phyloP scores from a whole-genome alignment of 2,329 filamentous ascomycete species.

The Xylariomycetidae sp. region DNA sequence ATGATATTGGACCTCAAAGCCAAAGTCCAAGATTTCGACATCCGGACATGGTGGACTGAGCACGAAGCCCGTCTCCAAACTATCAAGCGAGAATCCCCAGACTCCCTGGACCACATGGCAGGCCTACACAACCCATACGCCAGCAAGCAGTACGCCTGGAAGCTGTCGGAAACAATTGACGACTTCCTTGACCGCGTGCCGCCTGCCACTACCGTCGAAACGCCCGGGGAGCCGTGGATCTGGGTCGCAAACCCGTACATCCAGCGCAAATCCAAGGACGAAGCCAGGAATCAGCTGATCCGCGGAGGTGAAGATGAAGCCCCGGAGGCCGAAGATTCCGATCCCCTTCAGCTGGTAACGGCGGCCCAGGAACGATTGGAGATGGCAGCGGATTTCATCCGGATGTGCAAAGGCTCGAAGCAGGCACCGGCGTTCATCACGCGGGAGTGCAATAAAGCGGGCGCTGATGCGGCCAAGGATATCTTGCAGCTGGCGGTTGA shows the following conservation, averaged over 20 bases:
- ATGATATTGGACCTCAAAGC: constrained; percentile 40
- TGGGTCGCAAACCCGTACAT: constrained; percentile 62
- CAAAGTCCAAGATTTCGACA: constrained; percentile 46
- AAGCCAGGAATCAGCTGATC: constrained; percentile 30
- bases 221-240: constrained; percentile 57
- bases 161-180: constrained; percentile 55
- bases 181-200: constrained; percentile 64
- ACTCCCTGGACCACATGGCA: too few species aligned
- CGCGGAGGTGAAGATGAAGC: constrained; percentile 44
- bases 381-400: constrained; percentile 41
- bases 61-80: constrained; percentile 6
- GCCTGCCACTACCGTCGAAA: constrained; percentile 52
- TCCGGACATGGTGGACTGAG: constrained; percentile 41
- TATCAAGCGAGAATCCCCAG: too few species aligned
- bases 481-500: constrained; percentile 57
- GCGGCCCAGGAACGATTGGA: constrained; percentile 46
- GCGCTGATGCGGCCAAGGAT: constrained; percentile 41
- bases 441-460: constrained; percentile 43
- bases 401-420: constrained; percentile 34
- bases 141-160: constrained; percentile 50
- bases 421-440: constrained; percentile 32
- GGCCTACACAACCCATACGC: constrained; percentile 54
- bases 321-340: constrained; percentile 38
- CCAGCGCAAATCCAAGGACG: constrained; percentile 27
- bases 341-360: constrained; percentile 42